These are phyloP conservation scores for Tolypocladium endophyticum DNA, from an alignment of 2,329 filamentous ascomycete species.

Conservation along the genomic window DNA sequence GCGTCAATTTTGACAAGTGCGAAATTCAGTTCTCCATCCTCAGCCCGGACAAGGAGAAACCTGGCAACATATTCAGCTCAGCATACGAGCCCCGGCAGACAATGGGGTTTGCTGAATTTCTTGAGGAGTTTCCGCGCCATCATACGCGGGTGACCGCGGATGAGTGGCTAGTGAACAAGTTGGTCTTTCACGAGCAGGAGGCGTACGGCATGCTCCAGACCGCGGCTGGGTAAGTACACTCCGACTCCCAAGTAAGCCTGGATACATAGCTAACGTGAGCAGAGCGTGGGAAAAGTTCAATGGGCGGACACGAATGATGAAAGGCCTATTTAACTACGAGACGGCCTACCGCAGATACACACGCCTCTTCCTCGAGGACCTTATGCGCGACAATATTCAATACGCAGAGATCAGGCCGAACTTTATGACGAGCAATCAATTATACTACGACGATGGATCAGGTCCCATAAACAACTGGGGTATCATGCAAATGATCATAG, in stretches of 20 bases:
- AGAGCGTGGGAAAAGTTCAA: conserved; percentile 56
- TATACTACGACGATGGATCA: conserved; percentile 47
- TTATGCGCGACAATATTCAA: conserved; percentile 55
- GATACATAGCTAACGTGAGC: background rate
- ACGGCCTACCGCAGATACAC: conserved; percentile 53
- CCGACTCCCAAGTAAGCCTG: background rate
- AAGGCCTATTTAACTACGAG: conserved; percentile 60
- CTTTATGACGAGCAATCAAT: conserved; percentile 52
- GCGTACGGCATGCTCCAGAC: conserved; percentile 42
- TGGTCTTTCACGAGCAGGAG: conserved; percentile 51
- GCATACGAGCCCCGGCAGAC: conserved; percentile 33
- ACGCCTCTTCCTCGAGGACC: conserved; percentile 45
- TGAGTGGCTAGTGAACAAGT: conserved; percentile 50
- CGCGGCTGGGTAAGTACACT: conserved; percentile 36
- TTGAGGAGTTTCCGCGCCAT: conserved; percentile 20
- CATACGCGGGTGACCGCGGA: conserved; percentile 19
- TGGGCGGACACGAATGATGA: conserved; percentile 59
- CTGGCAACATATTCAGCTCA: conserved; percentile 36
- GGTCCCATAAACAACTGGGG: conserved; percentile 39
- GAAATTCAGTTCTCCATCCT: conserved; percentile 54
- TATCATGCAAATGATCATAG: conserved; percentile 51
- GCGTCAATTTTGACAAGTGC: conserved; percentile 35
- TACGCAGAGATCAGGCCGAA: conserved; percentile 64
- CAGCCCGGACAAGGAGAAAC: conserved; percentile 18
- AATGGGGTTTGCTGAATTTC: conserved; percentile 33